Conservation (phyloP, 176 grass and related monocot species). For the sorghum (Sorghum bicolor) region DNA sequence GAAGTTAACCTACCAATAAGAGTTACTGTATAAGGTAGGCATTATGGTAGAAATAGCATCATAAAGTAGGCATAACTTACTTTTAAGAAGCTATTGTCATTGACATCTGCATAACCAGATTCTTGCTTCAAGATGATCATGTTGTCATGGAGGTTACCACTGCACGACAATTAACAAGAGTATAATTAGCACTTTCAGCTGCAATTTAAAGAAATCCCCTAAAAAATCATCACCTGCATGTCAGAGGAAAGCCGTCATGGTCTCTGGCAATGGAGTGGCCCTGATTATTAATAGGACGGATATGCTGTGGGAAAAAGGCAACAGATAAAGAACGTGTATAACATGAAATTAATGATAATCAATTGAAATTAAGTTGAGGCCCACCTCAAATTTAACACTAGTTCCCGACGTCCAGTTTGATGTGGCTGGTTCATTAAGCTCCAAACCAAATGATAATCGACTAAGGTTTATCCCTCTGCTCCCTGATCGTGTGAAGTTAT, state of each 20-base stretch:
- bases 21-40: constrained; percentile 9
- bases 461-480: constrained; percentile 84
- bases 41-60: constrained; percentile 5
- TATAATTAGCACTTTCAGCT: constrained; percentile 7
- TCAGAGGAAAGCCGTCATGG: constrained; percentile 83
- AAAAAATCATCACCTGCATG: constrained; percentile 69
- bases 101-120: constrained; percentile 66
- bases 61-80: constrained; percentile 44
- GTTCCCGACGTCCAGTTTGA: constrained; percentile 90
- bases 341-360: neutral
- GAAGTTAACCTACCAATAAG: constrained; percentile 69
- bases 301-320: constrained; percentile 47
- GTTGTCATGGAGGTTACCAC: constrained; percentile 88
- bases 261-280: constrained; percentile 75
- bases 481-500: constrained; percentile 80
- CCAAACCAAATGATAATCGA: constrained; percentile 73
- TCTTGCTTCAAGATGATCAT: constrained; percentile 99
- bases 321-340: neutral
- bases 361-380: constrained; percentile 8
- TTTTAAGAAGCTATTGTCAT: constrained; percentile 78
- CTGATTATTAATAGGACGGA: constrained; percentile 86
- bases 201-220: neutral
- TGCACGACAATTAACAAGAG: constrained; percentile 31
- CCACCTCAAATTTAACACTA: constrained; percentile 87
- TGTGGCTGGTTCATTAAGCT: constrained; percentile 83